These are phyloP conservation scores for Mycena rebaudengoi DNA, from an alignment of 768 basidiomycete genomes.

Conservation along the genomic window DNA sequence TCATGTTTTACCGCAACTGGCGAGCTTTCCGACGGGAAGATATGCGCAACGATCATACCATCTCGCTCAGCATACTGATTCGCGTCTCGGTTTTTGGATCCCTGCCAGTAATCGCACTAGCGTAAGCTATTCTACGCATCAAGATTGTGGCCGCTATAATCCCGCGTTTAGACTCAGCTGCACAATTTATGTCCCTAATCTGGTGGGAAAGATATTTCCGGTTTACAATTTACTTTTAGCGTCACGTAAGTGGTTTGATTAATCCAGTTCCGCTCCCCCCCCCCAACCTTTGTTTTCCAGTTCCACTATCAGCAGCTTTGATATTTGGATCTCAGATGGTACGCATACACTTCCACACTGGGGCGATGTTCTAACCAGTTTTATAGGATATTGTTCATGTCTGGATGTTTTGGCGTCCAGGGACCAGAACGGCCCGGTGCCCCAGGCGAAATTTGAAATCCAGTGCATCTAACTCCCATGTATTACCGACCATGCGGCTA, in stretches of 20 bases:
- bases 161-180: constrained; percentile 16
- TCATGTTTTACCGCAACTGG: constrained; percentile 11
- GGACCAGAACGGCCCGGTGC: no score
- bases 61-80: constrained; percentile 20
- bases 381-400: no score
- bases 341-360: no score
- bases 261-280: not conserved
- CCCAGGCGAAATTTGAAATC: no score
- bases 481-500: no score
- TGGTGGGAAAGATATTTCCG: not conserved
- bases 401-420: no score
- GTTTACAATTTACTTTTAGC: constrained; percentile 13
- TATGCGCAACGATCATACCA: constrained; percentile 4
- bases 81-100: constrained; percentile 12
- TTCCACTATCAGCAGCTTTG: no score
- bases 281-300: no score
- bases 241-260: not conserved
- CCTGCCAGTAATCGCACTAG: constrained; percentile 4
- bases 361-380: no score
- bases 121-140: not conserved
- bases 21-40: constrained; percentile 12
- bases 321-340: no score
- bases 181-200: constrained; percentile 5
- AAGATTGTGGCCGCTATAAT: not conserved
- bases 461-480: no score